Conservation (phyloP, 805 yeast species). For the Ogataea saltuana region DNA sequence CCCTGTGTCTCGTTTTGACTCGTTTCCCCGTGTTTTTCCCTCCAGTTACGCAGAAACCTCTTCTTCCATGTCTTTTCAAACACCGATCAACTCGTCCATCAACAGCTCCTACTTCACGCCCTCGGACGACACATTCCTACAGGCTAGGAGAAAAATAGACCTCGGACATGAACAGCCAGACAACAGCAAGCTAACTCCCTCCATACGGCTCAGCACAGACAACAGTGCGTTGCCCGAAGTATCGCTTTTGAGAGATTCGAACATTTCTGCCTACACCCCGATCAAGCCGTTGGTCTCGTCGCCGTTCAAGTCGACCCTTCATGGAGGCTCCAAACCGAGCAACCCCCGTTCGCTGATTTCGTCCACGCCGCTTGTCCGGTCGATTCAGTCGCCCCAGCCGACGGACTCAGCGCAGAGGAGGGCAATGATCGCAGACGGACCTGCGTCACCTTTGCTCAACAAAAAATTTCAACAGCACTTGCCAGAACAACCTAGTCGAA, state of each 20-base stretch:
- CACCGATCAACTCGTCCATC: constrained; percentile 20
- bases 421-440: too few species aligned
- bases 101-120: constrained; percentile 28
- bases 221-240: constrained; percentile 8
- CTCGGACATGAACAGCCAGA: constrained; percentile 7
- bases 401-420: too few species aligned
- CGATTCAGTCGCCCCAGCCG: too few species aligned
- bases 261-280: constrained; percentile 29
- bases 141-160: constrained; percentile 22
- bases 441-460: constrained; percentile 19
- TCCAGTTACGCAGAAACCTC: too few species aligned
- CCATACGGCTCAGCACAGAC: constrained; percentile 8
- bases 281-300: constrained; percentile 36
- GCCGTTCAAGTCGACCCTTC: constrained; percentile 28
- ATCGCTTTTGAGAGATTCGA: constrained; percentile 12
- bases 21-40: too few species aligned
- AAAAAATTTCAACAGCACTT: constrained; percentile 19
- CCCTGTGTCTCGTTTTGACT: too few species aligned
- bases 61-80: constrained; percentile 25
- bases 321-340: constrained; percentile 2
- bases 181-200: constrained; percentile 6
- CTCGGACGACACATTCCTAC: constrained; percentile 31
- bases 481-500: constrained; percentile 9
- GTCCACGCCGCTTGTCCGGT: constrained; percentile 18
- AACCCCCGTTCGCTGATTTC: constrained; percentile 8